A percentile compares a stretch with the other conserved stretches of the same genome.
Conservation (phyloP, 164 flowering plant species). For the Aristolochia fimbriata region DNA sequence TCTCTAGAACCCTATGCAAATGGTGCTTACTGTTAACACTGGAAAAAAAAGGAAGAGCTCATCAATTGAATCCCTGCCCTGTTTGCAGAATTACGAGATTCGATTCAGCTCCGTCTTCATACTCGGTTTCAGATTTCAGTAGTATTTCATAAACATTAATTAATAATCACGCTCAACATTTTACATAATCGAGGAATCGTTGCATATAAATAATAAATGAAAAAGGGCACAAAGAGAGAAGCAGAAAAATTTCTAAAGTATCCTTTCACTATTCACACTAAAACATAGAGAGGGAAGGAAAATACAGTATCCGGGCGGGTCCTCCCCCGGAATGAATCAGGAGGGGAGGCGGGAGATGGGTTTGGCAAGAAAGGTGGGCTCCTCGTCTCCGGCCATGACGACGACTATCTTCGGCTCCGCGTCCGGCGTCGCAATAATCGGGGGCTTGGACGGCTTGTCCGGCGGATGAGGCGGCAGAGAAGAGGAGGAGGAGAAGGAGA, state of each 20-base stretch:
- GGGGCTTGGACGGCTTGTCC: conserved; percentile 3
- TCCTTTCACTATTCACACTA: not conserved
- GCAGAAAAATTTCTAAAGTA: not conserved
- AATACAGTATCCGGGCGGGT: no score
- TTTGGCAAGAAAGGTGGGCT: conserved; percentile 38
- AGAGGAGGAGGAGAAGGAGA: not conserved
- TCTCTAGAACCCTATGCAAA: no score
- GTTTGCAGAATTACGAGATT: no score
- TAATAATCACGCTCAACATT: not conserved
- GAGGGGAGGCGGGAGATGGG: conserved; percentile 13
- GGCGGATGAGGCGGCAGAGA: conserved; percentile 1
- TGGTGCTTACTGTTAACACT: no score
- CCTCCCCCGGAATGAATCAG: not conserved
- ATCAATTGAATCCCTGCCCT: no score
- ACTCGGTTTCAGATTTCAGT: no score
- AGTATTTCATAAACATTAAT: not conserved
- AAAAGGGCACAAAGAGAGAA: not conserved
- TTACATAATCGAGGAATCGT: not conserved
- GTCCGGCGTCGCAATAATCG: not conserved
- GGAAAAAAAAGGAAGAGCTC: no score
- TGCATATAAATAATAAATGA: not conserved
- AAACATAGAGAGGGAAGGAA: not conserved
- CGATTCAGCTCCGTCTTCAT: no score
- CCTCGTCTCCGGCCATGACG: conserved; percentile 47
- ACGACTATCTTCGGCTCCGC: conserved; percentile 36